phyloP scores from a whole-genome alignment of 345 rosid genomes.

The Stellera chamaejasme region DNA sequence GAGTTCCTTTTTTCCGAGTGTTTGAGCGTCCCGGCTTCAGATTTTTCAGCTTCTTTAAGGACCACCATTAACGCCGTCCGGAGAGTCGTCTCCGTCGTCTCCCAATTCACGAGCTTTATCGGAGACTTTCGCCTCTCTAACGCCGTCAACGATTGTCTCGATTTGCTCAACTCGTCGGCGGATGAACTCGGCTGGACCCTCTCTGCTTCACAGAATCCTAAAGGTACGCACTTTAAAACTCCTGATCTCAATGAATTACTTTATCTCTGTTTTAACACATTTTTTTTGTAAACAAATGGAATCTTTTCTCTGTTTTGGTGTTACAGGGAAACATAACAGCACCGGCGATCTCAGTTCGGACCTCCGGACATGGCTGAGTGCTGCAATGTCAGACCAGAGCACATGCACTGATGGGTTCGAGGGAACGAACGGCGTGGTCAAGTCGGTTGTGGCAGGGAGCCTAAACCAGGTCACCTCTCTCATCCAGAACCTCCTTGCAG shows the following conservation, averaged over 20 bases:
- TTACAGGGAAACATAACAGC: conserved; percentile 57
- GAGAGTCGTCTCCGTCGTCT: conserved; percentile 27
- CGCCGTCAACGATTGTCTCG: conserved; percentile 58
- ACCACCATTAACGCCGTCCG: conserved; percentile 25
- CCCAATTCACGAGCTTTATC: conserved; percentile 22
- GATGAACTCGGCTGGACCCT: conserved; percentile 52
- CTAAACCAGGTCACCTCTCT: conserved; percentile 39
- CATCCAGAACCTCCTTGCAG: conserved; percentile 40
- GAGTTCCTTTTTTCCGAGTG: conserved; percentile 17
- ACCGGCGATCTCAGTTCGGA: conserved; percentile 63
- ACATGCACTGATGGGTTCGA: conserved; percentile 82
- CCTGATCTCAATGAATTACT: neutral
- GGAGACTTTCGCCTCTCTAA: conserved; percentile 34
- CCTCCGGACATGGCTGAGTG: conserved; percentile 69
- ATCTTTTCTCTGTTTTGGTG: neutral
- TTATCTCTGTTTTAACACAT: neutral
- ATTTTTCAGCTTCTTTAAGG: conserved; percentile 35
- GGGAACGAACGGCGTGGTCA: conserved; percentile 46
- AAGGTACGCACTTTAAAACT: conserved; percentile 30
- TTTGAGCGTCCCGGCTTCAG: conserved; percentile 32
- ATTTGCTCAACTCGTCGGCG: conserved; percentile 53
- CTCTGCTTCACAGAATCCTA: conserved; percentile 47
- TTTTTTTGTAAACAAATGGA: neutral
- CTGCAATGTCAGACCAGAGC: conserved; percentile 65
- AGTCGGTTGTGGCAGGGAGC: conserved; percentile 38